A percentile compares a stretch with the other conserved stretches of the same genome.
phyloP scores from a whole-genome alignment of 805 yeast genomes.

The Barnettozyma vustinii region DNA sequence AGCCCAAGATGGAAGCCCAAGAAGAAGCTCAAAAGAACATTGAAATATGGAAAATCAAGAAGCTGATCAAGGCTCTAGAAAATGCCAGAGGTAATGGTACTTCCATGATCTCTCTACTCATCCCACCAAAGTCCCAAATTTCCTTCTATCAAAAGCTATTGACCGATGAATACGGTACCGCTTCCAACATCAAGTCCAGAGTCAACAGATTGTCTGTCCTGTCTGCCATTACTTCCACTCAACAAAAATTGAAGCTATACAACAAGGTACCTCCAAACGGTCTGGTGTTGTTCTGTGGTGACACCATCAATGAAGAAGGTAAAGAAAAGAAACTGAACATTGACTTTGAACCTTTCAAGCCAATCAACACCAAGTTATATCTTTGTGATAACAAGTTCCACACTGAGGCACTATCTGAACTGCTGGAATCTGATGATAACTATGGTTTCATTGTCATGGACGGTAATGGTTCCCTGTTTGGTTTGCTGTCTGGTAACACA shows the following conservation, averaged over 20 bases:
- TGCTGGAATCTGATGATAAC: constrained; percentile 90
- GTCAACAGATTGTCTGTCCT: constrained; percentile 93
- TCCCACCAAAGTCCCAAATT: constrained; percentile 94
- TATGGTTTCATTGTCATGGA: constrained; percentile 99
- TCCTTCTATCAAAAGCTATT: constrained; percentile 83
- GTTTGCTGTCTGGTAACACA: constrained; percentile 93
- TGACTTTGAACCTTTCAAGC: constrained; percentile 98
- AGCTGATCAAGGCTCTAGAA: constrained; percentile 82
- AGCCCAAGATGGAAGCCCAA: constrained; percentile 31
- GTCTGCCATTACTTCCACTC: constrained; percentile 97
- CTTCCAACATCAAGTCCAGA: constrained; percentile 95
- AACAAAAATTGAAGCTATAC: constrained; percentile 90
- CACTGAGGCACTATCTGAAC: constrained; percentile 92
- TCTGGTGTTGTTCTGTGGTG: constrained; percentile 96
- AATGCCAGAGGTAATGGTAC: constrained; percentile 98
- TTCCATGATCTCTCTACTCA: constrained; percentile 94
- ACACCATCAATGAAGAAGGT: constrained; percentile 93
- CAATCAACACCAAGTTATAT: constrained; percentile 94
- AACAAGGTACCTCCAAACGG: constrained; percentile 91
- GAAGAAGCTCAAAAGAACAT: constrained; percentile 90
- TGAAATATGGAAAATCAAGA: constrained; percentile 98
- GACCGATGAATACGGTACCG: constrained; percentile 98
- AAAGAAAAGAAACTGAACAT: constrained; percentile 94
- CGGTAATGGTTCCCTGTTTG: constrained; percentile 97
- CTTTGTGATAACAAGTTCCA: constrained; percentile 98